Evolutionary conservation across 768 basidiomycete genomes (phyloP), one percentile per base, ranked within the genome.

Genomic region (Kwoniella europaea): DNA sequence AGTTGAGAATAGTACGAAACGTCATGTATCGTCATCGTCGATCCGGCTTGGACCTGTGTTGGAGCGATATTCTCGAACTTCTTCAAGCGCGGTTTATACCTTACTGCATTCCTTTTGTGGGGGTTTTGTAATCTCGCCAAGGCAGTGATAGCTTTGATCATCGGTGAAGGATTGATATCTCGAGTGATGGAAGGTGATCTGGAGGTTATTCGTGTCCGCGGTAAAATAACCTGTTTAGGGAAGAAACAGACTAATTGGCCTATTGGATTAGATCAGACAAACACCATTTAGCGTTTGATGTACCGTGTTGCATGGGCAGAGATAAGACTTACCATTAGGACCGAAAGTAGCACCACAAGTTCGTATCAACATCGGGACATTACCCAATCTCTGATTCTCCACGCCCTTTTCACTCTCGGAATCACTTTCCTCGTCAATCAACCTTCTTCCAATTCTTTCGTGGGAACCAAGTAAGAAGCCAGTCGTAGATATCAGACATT

Each of bases 341-440:
- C 93, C 92, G 85, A 95, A 96, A 0, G 90, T 88, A 2, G 92
- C 94, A 77, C 94, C 93, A 1, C 92, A 93, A 0, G 91, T 92
- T 71, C 92, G 85, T 18, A 76, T 78, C 1, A 93, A 91, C 81
- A 94, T 92, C 0, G 91, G 90, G 6, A 93, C 82, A 79, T 93
- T 76, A 15, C 35, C 56, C 61, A 75, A 44, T 29, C 60, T 71
- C 58, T 62, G 63, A 61, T 63, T 63, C 71, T 77, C 68, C 10
- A 72, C 76, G 24, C 75, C 81, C 15, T 73, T 71, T 41, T 85
- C 85, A 50, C 78, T 74, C 43, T 79, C 78, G 0, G 82, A 79
- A 41, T 83, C 81, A n/a, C 77, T 82, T 53, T 77, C 75, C 67
- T 76, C 68, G 41, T 69, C 73, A 58, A 77, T 16, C 64, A 71